Evolutionary conservation across 129 eudicot species (phyloP), one percentile per base, ranked within the genome.

Genomic region (Gnaphalium uliginosum): DNA sequence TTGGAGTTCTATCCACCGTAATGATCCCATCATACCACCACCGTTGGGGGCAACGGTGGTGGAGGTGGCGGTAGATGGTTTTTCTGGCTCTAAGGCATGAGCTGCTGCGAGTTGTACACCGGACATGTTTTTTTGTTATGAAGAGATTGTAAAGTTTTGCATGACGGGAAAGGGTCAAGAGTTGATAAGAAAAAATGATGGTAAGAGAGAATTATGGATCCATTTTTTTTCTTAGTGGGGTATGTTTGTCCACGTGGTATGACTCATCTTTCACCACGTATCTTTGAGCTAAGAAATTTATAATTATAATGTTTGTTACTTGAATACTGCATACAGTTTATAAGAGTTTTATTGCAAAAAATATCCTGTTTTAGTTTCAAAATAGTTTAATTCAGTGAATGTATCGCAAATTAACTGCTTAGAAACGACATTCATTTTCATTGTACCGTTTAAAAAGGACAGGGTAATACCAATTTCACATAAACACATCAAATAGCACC

Each of bases 1-100:
- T 51, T 93, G 98, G 46, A 88, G 83, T 69, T 90, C 94, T 27
- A 90, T 86, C 8, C 81, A 78, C 0, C 91, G 89, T 24, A 88
- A 83, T 19, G 96, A 88, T 1, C 93, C 91, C 87, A 87, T 85
- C 66, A 86, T 62, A 1, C 91, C 91, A 2, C 78, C 88, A 6
- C 39, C 26, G 72, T 33, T 27, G 69, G 18, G 32, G 68, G 60
- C 60, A 76, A 8, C 26, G 74, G 22, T 41, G 59, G 74, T 23
- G 78, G 46, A 43, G 21, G 37, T 46, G 25, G 27, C 11, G 39
- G 76, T 24, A 9, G 72, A 25, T 71, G 74, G 27, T 39, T 37
- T 50, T 10, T 58, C 76, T 8, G 83, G 77, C 71, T 79, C 78
- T 13, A 73, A 50, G 7, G 78, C 50, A 24, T 87, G 58, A 66